Conservation (phyloP, 345 rosid species). For the Lepidium didymum region DNA sequence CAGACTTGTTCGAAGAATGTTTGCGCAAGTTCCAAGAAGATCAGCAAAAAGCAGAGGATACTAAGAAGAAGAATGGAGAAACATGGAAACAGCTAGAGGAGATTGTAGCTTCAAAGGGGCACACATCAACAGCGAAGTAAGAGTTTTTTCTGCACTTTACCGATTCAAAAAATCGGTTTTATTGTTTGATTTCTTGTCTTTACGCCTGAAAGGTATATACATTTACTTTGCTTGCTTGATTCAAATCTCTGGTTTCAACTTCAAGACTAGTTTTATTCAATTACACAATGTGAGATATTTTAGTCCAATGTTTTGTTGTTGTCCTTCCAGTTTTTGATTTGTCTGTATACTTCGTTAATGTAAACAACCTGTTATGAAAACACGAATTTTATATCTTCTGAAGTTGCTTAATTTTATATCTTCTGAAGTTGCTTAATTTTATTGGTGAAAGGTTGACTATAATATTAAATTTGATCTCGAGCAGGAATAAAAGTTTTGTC, state of each 20-base stretch:
- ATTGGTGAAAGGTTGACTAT: not conserved
- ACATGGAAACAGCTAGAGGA: slow-evolving; percentile 64
- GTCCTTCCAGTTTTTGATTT: slow-evolving; percentile 16
- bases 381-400: slow-evolving; percentile 1
- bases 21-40: slow-evolving; percentile 31
- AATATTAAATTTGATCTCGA: not conserved
- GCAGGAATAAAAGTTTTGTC: not conserved
- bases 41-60: slow-evolving; percentile 28
- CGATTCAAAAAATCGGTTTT: not conserved
- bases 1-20: slow-evolving; percentile 31
- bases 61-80: slow-evolving; percentile 29
- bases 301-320: slow-evolving; percentile 3
- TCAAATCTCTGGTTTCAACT: slow-evolving; percentile 14
- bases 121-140: slow-evolving; percentile 25
- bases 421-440: not conserved
- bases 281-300: slow-evolving; percentile 19
- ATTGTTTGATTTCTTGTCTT: slow-evolving; percentile 7
- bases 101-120: slow-evolving; percentile 46
- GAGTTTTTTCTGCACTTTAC: not conserved
- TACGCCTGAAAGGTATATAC: slow-evolving; percentile 25
- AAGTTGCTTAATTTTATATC: not conserved
- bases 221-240: slow-evolving; percentile 3
- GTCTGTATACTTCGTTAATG: slow-evolving; percentile 19
- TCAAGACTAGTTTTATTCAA: slow-evolving; percentile 1
- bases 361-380: slow-evolving; percentile 3